phyloP scores from a whole-genome alignment of 1,284 basidiomycete species.

The Hymenochaete sp. region DNA sequence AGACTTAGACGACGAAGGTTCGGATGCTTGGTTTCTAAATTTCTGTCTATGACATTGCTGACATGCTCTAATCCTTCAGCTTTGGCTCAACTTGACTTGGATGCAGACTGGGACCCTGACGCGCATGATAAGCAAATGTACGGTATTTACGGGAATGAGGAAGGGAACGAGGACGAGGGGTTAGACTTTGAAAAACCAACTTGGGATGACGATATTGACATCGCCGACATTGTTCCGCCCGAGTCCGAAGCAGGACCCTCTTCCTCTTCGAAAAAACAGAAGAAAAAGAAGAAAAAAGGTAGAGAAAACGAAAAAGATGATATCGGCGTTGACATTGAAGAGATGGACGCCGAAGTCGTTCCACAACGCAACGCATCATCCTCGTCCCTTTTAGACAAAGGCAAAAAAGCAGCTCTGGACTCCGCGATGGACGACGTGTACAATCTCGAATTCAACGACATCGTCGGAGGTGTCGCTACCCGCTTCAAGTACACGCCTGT shows the following conservation, averaged over 20 bases:
- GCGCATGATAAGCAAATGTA: conserved; percentile 75
- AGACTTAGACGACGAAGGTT: conserved; percentile 38
- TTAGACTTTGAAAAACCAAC: conserved; percentile 65
- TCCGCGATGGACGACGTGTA: conserved; percentile 89
- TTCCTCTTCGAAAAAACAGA: conserved; percentile 28
- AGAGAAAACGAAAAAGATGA: conserved; percentile 33
- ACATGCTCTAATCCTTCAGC: conserved; percentile 29
- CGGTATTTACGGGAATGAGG: conserved; percentile 51
- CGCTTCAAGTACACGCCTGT: conserved; percentile 88
- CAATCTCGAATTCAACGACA: conserved; percentile 89
- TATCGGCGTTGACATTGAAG: conserved; percentile 55
- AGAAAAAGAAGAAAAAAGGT: conserved; percentile 43
- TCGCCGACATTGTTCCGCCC: conserved; percentile 53
- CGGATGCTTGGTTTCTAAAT: conserved; percentile 10
- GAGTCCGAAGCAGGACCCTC: conserved; percentile 30
- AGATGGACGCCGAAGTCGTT: conserved; percentile 66
- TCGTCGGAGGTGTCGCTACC: conserved; percentile 87
- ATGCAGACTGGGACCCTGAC: conserved; percentile 77
- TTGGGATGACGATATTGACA: conserved; percentile 86
- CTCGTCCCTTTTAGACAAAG: conserved; percentile 70
- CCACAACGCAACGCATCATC: conserved; percentile 32
- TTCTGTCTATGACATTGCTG: conserved; percentile 4
- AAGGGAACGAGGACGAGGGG: conserved; percentile 33
- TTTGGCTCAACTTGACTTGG: conserved; percentile 58
- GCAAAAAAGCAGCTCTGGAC: conserved; percentile 49